phyloP scores from a whole-genome alignment of 2,329 filamentous ascomycete species.

The Fusarium sp. region DNA sequence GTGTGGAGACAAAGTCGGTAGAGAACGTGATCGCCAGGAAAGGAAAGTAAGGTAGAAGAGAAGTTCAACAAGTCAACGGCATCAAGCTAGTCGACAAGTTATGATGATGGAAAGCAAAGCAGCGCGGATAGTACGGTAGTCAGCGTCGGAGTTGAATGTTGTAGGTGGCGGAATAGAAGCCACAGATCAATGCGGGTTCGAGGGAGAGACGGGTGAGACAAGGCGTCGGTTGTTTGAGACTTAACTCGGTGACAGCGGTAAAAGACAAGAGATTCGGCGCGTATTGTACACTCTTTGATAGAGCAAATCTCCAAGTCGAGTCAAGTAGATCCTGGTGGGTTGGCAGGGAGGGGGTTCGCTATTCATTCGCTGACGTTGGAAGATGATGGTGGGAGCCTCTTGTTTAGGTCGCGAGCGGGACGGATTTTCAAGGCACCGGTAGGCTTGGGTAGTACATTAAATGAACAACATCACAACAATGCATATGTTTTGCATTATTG shows the following conservation, averaged over 20 bases:
- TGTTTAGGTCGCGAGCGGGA: conserved; percentile 31
- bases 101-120: conserved; percentile 24
- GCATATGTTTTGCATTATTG: neutral
- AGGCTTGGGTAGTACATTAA: neutral
- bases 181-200: conserved; percentile 23
- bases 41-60: conserved; percentile 20
- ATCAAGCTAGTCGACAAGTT: conserved; percentile 45
- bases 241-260: neutral
- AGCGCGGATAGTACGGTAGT: conserved; percentile 13
- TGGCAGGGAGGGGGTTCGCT: conserved; percentile 30
- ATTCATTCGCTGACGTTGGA: conserved; percentile 40
- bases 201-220: conserved; percentile 39
- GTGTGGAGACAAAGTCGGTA: conserved; percentile 37
- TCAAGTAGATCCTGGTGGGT: conserved; percentile 18
- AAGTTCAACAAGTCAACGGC: conserved; percentile 44
- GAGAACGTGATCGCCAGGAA: conserved; percentile 40
- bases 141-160: conserved; percentile 13
- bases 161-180: conserved; percentile 39
- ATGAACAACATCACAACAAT: conserved; percentile 16
- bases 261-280: conserved; percentile 1
- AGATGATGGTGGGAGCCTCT: conserved; percentile 37
- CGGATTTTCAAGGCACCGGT: conserved; percentile 53
- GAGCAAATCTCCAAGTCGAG: conserved; percentile 3
- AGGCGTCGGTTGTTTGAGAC: conserved; percentile 1
- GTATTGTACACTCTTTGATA: neutral